Percentiles rank a stretch among this genome's conserved stretches.
phyloP scores from a whole-genome alignment of 192 early-diverging fungal genomes.

The Jimgerdemannia flammicorona region DNA sequence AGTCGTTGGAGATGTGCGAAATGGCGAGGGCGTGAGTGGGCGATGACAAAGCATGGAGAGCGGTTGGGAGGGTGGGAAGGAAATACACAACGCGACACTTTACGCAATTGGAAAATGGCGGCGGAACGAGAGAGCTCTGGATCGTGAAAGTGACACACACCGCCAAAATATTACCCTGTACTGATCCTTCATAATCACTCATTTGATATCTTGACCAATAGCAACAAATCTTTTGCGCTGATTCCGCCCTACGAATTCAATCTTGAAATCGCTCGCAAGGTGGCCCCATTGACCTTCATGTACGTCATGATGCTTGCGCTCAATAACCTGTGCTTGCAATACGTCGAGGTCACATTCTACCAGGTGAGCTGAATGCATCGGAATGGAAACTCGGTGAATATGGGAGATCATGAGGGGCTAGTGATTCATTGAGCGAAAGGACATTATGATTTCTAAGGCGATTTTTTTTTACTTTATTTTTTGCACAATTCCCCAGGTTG shows the following conservation, averaged over 20 bases:
- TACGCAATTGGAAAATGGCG: too few species aligned
- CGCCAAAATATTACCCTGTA: too few species aligned
- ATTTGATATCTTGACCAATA: constrained; percentile 3
- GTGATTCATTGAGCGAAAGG: too few species aligned
- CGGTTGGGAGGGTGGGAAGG: too few species aligned
- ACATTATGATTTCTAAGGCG: background rate
- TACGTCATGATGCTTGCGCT: constrained; percentile 66
- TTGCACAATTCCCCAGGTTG: constrained; percentile 31
- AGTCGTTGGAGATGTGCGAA: background rate
- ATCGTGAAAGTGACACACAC: too few species aligned
- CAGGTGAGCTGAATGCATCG: constrained; percentile 29
- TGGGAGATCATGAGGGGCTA: background rate
- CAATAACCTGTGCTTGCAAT: constrained; percentile 62
- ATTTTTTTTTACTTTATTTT: background rate
- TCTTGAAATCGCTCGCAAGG: constrained; percentile 40
- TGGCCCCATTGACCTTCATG: constrained; percentile 55
- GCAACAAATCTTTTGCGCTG: constrained; percentile 44
- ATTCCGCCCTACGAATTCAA: constrained; percentile 65
- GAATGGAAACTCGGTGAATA: background rate
- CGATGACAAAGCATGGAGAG: too few species aligned
- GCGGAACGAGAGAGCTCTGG: too few species aligned
- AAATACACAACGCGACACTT: too few species aligned
- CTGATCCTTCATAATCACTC: background rate
- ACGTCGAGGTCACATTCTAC: constrained; percentile 68
- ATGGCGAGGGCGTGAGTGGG: background rate